Base-by-base conservation (phyloP, 345 rosid species). In the Boechera stricta region DNA sequence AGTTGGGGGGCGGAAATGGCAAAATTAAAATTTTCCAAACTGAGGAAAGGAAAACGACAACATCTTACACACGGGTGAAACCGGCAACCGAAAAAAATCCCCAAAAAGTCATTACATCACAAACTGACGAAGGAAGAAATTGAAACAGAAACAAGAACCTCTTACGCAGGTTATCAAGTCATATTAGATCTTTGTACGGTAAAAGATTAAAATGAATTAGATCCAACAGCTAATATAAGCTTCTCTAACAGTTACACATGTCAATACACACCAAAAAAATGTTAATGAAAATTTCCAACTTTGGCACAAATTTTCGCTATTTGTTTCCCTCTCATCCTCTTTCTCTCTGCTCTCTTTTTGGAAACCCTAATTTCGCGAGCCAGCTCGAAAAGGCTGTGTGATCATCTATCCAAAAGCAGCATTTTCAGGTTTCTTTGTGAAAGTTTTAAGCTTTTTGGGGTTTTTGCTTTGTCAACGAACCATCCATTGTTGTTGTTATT, bases 261-360 rank as follows among this genome's bases (percentile, higher is more conserved):
- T 55, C 48, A 56, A n/a, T 57, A 56, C 33, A 54, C 64, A 41
- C 51, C 64, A 1, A 41, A 24, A 33, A 33, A 8, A 2, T 32
- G 10, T 16, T 29, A 45, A 44, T 32, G 6, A 38, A 29, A 28
- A 0, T 28, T 32, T 7, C 9, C 62, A 49, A 29, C 53, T 10
- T 36, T 59, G 4, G 29, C 29, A 31, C 2, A n/a, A 18, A 13
- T 6, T 35, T 28, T 2, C 72, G 18, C 72, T 16, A 39, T 62
- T 35, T 45, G 67, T 64, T 77, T 77, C 71, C 72, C 76, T 77
- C 76, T 76, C 75, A 39, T 18, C 61, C 79, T 75, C 49, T 58
- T 24, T 60, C 26, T 21, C 44, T 61, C 36, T 41, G 63, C 38
- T 48, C 51, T 48, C 61, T 2, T 36, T 21, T 15, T 32, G 35